Conservation (phyloP, 1,284 basidiomycete genomes). For the Inonotus obliquus region DNA sequence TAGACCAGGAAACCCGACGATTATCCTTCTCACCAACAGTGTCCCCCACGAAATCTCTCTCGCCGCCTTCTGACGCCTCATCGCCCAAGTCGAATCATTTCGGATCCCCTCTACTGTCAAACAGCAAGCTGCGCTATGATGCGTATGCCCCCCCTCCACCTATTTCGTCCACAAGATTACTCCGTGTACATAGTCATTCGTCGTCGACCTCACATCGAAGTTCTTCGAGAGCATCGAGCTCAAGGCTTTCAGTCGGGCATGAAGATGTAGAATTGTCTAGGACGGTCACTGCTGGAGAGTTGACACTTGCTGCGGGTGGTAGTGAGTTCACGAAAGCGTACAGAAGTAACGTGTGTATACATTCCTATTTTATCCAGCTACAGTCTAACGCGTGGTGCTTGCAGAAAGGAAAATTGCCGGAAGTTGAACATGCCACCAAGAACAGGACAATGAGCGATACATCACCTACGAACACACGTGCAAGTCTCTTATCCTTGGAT, state of each 20-base stretch:
- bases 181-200: slow-evolving; percentile 1
- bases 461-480: slow-evolving; percentile 30
- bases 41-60: slow-evolving; percentile 18
- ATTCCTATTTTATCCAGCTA: neutral
- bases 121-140: slow-evolving; percentile 57
- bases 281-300: slow-evolving; percentile 52
- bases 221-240: slow-evolving; percentile 17
- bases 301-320: slow-evolving; percentile 44
- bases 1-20: neutral
- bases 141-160: slow-evolving; percentile 50
- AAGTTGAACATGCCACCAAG: neutral
- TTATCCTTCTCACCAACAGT: slow-evolving; percentile 4
- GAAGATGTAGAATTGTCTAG: slow-evolving; percentile 29
- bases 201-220: slow-evolving; percentile 13
- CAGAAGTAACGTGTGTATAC: neutral
- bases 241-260: slow-evolving; percentile 23
- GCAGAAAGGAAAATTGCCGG: neutral
- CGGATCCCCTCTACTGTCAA: slow-evolving; percentile 29
- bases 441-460: neutral
- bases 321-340: neutral
- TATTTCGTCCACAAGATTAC: neutral
- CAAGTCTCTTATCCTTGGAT: slow-evolving; percentile 63
- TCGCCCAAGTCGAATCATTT: slow-evolving; percentile 17
- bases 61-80: neutral
- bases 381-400: neutral